Evolutionary conservation across 257 asterid species (phyloP).

Genomic region (Salvia miltiorrhiza): DNA sequence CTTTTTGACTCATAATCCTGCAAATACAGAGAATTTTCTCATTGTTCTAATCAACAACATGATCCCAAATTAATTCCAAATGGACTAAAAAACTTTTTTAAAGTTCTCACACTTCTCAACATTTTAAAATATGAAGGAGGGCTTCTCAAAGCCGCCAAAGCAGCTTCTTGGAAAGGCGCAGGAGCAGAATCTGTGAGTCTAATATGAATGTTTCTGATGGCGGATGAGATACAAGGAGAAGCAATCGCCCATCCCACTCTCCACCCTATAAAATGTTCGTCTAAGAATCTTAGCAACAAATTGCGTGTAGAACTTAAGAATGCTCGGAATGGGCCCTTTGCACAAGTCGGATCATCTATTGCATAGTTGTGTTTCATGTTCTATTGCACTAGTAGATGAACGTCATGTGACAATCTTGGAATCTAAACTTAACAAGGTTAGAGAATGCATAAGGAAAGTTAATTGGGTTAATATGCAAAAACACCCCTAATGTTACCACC

Average conservation of each 20-base stretch:
- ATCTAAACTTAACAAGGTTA: too few relatives aligned
- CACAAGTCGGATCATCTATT: too few relatives aligned
- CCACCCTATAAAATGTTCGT: slow-evolving; percentile 58
- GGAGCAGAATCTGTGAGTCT: slow-evolving; percentile 83
- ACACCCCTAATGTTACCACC: too few relatives aligned
- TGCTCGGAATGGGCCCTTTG: background rate
- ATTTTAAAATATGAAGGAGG: slow-evolving; percentile 50
- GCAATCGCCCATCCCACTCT: slow-evolving; percentile 95
- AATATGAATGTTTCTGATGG: slow-evolving; percentile 70
- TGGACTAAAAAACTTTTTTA: too few relatives aligned
- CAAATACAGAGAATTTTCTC: slow-evolving; percentile 1
- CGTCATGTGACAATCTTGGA: too few relatives aligned
- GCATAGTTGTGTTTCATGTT: too few relatives aligned
- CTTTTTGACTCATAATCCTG: slow-evolving; percentile 80
- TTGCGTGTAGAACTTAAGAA: background rate
- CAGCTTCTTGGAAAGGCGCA: slow-evolving; percentile 94
- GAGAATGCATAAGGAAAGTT: too few relatives aligned
- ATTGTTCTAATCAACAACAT: background rate
- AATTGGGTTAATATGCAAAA: too few relatives aligned
- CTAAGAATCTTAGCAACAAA: background rate
- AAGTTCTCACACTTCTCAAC: slow-evolving; percentile 47
- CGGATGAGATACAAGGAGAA: slow-evolving; percentile 70
- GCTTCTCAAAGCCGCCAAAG: slow-evolving; percentile 72
- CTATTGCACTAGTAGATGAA: too few relatives aligned
- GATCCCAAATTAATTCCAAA: too few relatives aligned